A percentile compares a stretch with the other conserved stretches of the same genome.
Conservation (phyloP, 129 eudicot genomes). For the Kitagawia praeruptora region DNA sequence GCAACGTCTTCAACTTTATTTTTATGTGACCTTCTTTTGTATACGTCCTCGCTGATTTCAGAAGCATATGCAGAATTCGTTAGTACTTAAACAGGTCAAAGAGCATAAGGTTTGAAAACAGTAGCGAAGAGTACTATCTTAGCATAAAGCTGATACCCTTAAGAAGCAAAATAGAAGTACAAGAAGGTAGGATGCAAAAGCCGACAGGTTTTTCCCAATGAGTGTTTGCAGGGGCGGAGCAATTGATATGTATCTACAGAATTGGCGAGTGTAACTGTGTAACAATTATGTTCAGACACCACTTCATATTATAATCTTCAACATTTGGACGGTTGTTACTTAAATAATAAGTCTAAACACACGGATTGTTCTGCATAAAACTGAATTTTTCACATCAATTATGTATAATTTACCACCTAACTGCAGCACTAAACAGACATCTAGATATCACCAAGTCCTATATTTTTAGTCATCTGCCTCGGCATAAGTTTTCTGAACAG, state of each 20-base stretch:
- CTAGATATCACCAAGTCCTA: neutral
- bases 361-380: neutral
- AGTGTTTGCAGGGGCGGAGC: no score
- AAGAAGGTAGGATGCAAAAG: neutral
- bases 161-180: neutral
- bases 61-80: neutral
- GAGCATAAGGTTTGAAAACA: neutral
- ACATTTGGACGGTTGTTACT: no score
- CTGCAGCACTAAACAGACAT: neutral
- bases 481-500: neutral
- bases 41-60: constrained; percentile 38
- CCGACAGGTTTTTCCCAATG: neutral
- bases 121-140: neutral
- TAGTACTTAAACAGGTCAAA: neutral
- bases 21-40: constrained; percentile 37
- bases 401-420: neutral
- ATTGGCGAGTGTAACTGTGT: no score
- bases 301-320: no score
- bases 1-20: constrained; percentile 27
- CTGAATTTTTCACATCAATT: neutral
- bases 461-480: neutral
- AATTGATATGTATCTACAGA: no score
- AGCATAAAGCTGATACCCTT: neutral
- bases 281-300: no score
- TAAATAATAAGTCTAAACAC: neutral